These are phyloP conservation scores for Avicennia marina DNA, from an alignment of 257 asterid species.

Conservation along the genomic window DNA sequence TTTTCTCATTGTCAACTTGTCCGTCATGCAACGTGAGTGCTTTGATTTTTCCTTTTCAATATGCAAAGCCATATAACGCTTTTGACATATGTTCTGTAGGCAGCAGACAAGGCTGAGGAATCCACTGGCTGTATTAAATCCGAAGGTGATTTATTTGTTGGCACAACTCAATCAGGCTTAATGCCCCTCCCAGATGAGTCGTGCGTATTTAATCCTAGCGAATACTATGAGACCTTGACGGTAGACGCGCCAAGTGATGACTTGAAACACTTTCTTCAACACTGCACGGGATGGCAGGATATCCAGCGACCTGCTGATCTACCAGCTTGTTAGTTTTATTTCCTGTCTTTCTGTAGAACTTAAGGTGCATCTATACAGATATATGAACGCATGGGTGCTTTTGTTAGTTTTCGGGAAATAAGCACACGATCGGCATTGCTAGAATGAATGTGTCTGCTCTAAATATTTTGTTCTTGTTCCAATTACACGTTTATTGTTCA, in stretches of 20 bases:
- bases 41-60: neutral
- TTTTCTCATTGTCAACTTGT: too few species aligned
- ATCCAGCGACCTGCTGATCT: slow-evolving; percentile 39
- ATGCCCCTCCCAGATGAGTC: slow-evolving; percentile 24
- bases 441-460: too few species aligned
- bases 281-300: slow-evolving; percentile 65
- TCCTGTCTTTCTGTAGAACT: too few species aligned
- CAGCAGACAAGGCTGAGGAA: slow-evolving; percentile 61
- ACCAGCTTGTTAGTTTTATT: slow-evolving; percentile 19
- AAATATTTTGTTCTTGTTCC: too few species aligned
- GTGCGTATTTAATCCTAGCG: slow-evolving; percentile 47
- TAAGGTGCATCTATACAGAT: too few species aligned
- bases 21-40: too few species aligned
- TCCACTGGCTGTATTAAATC: slow-evolving; percentile 64
- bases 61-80: neutral
- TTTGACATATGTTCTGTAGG: slow-evolving; percentile 33
- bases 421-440: too few species aligned
- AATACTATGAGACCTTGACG: slow-evolving; percentile 55
- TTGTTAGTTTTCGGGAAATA: too few species aligned
- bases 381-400: too few species aligned
- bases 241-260: slow-evolving; percentile 52
- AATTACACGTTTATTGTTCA: too few species aligned
- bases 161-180: slow-evolving; percentile 54
- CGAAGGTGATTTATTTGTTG: slow-evolving; percentile 61
- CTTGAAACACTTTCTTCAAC: slow-evolving; percentile 55